These are phyloP conservation scores for Helicostylum pulchrum DNA, from an alignment of 192 early-diverging fungal genomes.

Conservation along the genomic window DNA sequence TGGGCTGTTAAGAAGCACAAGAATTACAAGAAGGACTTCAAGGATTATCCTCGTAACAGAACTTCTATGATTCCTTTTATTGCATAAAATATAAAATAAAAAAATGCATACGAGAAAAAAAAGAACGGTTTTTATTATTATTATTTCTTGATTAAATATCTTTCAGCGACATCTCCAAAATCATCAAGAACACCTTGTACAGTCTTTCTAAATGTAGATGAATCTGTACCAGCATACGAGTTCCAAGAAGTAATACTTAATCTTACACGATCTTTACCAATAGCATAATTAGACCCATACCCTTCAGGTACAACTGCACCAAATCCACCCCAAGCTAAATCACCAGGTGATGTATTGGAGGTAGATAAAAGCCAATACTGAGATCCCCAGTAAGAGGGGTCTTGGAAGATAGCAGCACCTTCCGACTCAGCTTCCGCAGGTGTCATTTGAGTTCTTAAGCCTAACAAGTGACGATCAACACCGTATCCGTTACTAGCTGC, in stretches of 20 bases:
- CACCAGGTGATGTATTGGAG: slow-evolving; percentile 74
- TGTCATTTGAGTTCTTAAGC: slow-evolving; percentile 70
- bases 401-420: slow-evolving; percentile 72
- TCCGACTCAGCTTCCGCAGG: slow-evolving; percentile 51
- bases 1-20: slow-evolving; percentile 98
- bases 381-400: slow-evolving; percentile 74
- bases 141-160: slow-evolving; percentile 17
- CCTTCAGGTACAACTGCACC: slow-evolving; percentile 82
- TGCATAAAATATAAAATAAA: slow-evolving; percentile 35
- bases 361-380: slow-evolving; percentile 82
- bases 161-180: slow-evolving; percentile 39
- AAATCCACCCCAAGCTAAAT: slow-evolving; percentile 74
- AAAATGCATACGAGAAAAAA: background rate
- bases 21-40: slow-evolving; percentile 87
- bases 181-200: slow-evolving; percentile 59
- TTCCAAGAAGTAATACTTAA: slow-evolving; percentile 66
- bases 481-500: slow-evolving; percentile 76
- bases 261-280: slow-evolving; percentile 63
- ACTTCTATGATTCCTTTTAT: slow-evolving; percentile 76
- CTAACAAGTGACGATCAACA: slow-evolving; percentile 91
- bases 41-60: slow-evolving; percentile 82
- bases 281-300: slow-evolving; percentile 84
- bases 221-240: slow-evolving; percentile 40
- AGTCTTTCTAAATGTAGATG: slow-evolving; percentile 58
- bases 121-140: background rate